phyloP scores from a whole-genome alignment of 2,329 filamentous ascomycete species.

The Monosporascus ibericus region DNA sequence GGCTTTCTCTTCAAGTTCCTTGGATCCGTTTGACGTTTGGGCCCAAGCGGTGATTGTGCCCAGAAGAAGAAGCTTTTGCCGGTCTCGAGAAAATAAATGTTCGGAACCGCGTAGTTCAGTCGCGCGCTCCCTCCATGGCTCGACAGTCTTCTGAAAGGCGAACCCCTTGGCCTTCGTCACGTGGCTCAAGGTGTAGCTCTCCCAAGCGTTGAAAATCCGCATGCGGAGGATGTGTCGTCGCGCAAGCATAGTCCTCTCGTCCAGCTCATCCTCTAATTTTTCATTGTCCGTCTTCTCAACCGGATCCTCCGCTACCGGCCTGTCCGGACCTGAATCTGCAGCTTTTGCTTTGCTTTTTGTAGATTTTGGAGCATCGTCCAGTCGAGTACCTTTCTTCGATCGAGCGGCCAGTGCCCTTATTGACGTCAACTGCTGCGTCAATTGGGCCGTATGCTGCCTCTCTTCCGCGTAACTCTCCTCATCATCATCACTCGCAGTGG shows the following conservation, averaged over 20 bases:
- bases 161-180: conserved; percentile 18
- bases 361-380: not conserved
- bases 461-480: not conserved
- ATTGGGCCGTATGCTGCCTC: not conserved
- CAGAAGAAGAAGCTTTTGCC: not conserved
- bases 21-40: not conserved
- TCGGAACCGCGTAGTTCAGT: not conserved
- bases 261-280: conserved; percentile 13
- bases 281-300: conserved; percentile 6
- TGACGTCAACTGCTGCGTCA: not conserved
- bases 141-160: conserved; percentile 2
- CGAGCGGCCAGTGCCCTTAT: not conserved
- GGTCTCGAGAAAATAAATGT: not conserved
- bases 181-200: conserved; percentile 21
- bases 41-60: conserved; percentile 1
- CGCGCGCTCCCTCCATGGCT: conserved; percentile 6
- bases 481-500: not conserved
- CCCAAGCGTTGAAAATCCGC: conserved; percentile 27
- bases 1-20: not conserved
- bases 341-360: not conserved
- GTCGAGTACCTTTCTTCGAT: not conserved
- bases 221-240: conserved; percentile 27
- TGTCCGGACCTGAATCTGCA: not conserved
- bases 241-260: conserved; percentile 25
- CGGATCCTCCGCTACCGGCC: not conserved